These are phyloP conservation scores for Geosmithia morbida DNA, from an alignment of 2,329 filamentous ascomycete species.

Conservation along the genomic window DNA sequence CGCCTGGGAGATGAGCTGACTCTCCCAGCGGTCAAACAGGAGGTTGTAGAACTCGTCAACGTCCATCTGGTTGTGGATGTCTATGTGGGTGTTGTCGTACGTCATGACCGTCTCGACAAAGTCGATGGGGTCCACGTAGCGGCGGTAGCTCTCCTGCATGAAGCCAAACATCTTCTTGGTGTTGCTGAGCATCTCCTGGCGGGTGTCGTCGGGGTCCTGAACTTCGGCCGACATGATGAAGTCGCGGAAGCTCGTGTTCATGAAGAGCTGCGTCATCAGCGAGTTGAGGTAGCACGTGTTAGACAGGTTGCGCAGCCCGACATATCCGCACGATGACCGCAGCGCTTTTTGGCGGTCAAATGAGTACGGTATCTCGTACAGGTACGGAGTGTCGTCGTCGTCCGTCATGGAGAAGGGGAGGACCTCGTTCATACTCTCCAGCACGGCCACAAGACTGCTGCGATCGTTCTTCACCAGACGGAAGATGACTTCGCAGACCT, in stretches of 20 bases:
- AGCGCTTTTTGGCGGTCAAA: constrained; percentile 56
- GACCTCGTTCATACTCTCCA: constrained; percentile 23
- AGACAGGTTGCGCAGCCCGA: constrained; percentile 81
- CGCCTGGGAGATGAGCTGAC: constrained; percentile 48
- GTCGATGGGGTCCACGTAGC: constrained; percentile 56
- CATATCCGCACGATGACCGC: constrained; percentile 66
- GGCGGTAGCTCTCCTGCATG: constrained; percentile 71
- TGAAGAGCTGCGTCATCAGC: constrained; percentile 84
- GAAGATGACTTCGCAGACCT: constrained; percentile 46
- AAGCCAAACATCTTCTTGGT: constrained; percentile 71
- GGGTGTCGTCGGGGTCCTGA: constrained; percentile 31
- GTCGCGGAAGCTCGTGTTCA: constrained; percentile 76
- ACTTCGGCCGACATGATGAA: constrained; percentile 63
- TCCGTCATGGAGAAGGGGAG: constrained; percentile 17
- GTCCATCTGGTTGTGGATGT: constrained; percentile 88
- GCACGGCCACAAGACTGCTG: constrained; percentile 30
- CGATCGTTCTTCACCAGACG: constrained; percentile 36
- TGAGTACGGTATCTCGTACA: constrained; percentile 42
- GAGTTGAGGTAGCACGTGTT: constrained; percentile 98
- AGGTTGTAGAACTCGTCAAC: constrained; percentile 96
- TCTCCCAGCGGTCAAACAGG: constrained; percentile 82
- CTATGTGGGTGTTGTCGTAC: constrained; percentile 70
- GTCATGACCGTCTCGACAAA: constrained; percentile 68
- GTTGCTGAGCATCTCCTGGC: constrained; percentile 55
- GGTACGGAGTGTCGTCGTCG: constrained; percentile 27